Base-by-base conservation (phyloP, 768 basidiomycete species). In the Leccinum obscurum region DNA sequence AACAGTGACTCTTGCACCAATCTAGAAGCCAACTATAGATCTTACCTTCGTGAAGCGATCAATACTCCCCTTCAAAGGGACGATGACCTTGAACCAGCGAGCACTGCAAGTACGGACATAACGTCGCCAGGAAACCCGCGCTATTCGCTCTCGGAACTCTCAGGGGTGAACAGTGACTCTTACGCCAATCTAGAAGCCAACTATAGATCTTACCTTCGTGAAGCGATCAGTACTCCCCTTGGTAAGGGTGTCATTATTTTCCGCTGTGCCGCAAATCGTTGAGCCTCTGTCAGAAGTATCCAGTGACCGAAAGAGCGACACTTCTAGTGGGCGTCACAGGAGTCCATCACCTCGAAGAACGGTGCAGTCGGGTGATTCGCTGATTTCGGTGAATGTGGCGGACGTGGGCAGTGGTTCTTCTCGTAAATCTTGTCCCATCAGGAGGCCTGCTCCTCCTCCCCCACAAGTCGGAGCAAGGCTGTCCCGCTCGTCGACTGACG, bases 241-340 rank as follows among this genome's bases (percentile, higher is more conserved):
- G 37, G 67, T 62, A 39, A 32, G 64, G 39, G n/a, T 15, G 11
- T 22, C 9, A 15, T 28, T 32, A 3, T 20, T 28, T 39, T 34
- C 4, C 4, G n/a, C 56, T 8, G 39, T n/a, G 39, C 17, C 30
- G 17, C 46, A 28, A 28, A 4, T 15, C 6, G 22, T 54, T 22
- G 15, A 69, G 49, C 1, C 24, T 17, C 32, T 13, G 15, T 54
- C 30, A 66, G 64, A n/a, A 1, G 20, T n/a, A 2, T 30, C 51
- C 7, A 56, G 44, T 6, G 34, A 60, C 22, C 11, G 30, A n/a
- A 49, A 26, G 15, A 22, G 8, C 11, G 15, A 54, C 8, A 35
- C 52, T 22, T 51, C 58, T 13, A 2, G 17, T 15, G 50, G 32
- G 10, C 52, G 8, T 44, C 57, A 6, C 26, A 68, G 62, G 24